Percentiles rank a stretch among this genome's conserved stretches.
Conservation (phyloP, 345 rosid species). For the Luvunga scandens region DNA sequence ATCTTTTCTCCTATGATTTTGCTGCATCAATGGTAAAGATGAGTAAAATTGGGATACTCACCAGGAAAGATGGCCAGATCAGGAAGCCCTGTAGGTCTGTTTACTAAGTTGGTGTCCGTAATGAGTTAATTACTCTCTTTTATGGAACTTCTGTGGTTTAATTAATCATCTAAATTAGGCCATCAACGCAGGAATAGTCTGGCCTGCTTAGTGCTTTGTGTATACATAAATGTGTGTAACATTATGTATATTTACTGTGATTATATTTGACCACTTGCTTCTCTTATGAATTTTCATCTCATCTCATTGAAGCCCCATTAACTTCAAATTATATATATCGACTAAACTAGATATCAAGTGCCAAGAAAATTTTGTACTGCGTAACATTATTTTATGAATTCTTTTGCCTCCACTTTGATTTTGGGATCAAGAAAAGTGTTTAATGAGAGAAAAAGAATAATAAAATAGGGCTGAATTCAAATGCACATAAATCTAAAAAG, state of each 20-base stretch:
- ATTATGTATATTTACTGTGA: no score
- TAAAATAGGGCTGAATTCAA: not conserved
- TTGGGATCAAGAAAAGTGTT: not conserved
- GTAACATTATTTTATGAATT: not conserved
- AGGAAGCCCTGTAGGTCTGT: constrained; percentile 64
- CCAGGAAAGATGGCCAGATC: constrained; percentile 58
- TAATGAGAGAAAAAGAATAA: not conserved
- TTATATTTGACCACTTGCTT: no score
- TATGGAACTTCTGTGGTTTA: not conserved
- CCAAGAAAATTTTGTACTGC: not conserved
- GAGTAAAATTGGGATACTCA: constrained; percentile 56
- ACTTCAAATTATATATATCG: no score
- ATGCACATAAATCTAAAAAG: not conserved
- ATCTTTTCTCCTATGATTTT: constrained; percentile 53
- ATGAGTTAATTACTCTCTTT: not conserved
- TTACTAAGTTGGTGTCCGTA: constrained; percentile 22
- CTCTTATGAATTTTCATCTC: no score
- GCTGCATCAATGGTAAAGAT: constrained; percentile 70
- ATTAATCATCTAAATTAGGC: not conserved
- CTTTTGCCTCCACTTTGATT: not conserved
- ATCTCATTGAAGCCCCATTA: no score
- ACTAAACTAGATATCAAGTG: no score
- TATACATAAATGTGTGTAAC: no score
- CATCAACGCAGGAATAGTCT: not conserved
- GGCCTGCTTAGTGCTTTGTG: not conserved